phyloP scores from a whole-genome alignment of 208 protist species.

The Acanthamoeba royreba region DNA sequence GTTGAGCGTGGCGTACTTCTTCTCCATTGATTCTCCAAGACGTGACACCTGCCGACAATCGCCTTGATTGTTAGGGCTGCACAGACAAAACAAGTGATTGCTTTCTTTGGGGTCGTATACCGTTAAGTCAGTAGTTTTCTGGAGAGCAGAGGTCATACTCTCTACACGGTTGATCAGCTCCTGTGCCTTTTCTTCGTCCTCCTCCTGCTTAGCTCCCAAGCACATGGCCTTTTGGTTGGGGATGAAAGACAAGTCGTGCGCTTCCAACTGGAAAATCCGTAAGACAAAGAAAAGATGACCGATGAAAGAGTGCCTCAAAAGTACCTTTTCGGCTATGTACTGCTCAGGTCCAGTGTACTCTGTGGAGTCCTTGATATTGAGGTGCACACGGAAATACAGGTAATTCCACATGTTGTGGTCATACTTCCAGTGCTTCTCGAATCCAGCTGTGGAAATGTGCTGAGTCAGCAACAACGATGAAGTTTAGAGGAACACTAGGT shows the following conservation, averaged over 20 bases:
- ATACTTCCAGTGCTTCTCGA: slow-evolving; percentile 83
- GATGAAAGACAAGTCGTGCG: slow-evolving; percentile 45
- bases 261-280: background rate
- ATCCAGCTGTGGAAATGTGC: slow-evolving; percentile 61
- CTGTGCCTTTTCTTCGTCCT: slow-evolving; percentile 23
- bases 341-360: slow-evolving; percentile 80
- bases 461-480: background rate
- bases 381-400: slow-evolving; percentile 84
- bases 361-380: slow-evolving; percentile 64
- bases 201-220: background rate
- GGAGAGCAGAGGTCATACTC: background rate
- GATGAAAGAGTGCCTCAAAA: background rate
- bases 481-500: background rate
- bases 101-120: background rate
- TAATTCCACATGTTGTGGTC: slow-evolving; percentile 96
- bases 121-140: background rate
- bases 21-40: background rate
- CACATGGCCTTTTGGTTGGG: slow-evolving; percentile 48
- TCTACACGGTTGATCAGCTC: background rate
- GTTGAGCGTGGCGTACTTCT: background rate
- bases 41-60: background rate
- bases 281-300: background rate
- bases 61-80: background rate
- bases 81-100: background rate
- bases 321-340: slow-evolving; percentile 67